Base-by-base conservation (phyloP, 306 rosid species). In the Quercus rubra region DNA sequence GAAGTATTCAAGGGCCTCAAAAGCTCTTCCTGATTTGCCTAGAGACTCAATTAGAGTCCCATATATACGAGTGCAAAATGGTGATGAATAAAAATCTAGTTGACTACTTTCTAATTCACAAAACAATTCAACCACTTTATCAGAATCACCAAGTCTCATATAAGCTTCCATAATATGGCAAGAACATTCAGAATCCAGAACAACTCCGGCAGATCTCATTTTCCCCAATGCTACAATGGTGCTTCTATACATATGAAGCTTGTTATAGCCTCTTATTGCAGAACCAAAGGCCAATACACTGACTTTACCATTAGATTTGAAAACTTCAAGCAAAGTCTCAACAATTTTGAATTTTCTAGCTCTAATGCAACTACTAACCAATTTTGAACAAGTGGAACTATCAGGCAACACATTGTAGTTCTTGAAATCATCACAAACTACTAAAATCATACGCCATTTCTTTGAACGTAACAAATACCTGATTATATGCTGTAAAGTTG, bases 211-310 rank as follows among this genome's bases (percentile, higher is more conserved):
- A 10, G 82, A 83, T 74, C 80, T 83, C 93, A 89, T 54, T 73
- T 67, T 18, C 5, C 82, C 85, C 38, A 74, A 90, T 56, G 87
- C 69, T 25, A 55, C 79, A 52, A 88, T 75, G 33, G 87, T 89
- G 62, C 81, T 87, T 80, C 84, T 87, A 85, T 79, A 89, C 94
- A 92, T 92, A 57, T 90, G 97, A 77, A 92, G 82, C 89, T 83
- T 85, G 70, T 92, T 92, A 35, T 92, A 92, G 68, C 86, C 86
- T 83, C 72, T 81, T 85, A 92, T 81, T 13, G 90, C 88, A n/a
- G 87, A 85, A 74, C 82, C 83, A 78, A 83, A 87, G 15, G 90
- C 93, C 13, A 71, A 73, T 9, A 71, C 70, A 79, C 82, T 75
- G 74, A 87, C 88, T 15, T 86, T 82, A 43, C 6, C 1, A 54